A percentile compares a stretch with the other conserved stretches of the same genome.
Evolutionary conservation across 345 rosid genomes (phyloP).

Genomic region (Lepidium didymum): DNA sequence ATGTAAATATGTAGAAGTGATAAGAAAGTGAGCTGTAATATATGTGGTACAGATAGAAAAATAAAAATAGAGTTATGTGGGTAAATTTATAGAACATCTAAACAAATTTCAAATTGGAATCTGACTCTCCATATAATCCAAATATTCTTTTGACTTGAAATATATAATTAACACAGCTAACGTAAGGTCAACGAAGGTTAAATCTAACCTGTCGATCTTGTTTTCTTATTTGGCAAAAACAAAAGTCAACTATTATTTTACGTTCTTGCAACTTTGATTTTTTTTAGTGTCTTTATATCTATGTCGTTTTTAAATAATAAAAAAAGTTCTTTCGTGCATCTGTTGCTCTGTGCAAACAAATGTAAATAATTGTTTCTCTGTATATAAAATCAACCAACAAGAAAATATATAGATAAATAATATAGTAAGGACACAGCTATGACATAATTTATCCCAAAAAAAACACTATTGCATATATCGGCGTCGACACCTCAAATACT

Average conservation of each 20-base stretch:
- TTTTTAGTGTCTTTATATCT: not conserved
- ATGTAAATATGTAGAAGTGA: too few relatives aligned
- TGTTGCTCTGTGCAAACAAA: not conserved
- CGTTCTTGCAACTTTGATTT: not conserved
- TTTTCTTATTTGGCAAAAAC: conserved; percentile 19
- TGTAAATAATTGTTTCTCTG: not conserved
- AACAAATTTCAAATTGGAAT: not conserved
- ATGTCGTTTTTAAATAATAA: not conserved
- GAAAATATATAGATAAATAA: not conserved
- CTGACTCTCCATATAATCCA: not conserved
- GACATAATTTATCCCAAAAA: too few relatives aligned
- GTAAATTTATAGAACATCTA: not conserved
- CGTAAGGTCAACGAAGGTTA: conserved; percentile 22
- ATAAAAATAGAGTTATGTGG: not conserved
- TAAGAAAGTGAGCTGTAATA: too few relatives aligned
- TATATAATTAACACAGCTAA: not conserved
- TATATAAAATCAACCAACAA: not conserved
- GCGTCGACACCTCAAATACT: not conserved
- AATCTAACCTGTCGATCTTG: conserved; percentile 22
- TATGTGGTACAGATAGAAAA: not conserved
- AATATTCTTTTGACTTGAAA: not conserved
- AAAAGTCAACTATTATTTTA: conserved; percentile 28
- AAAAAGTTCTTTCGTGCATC: not conserved
- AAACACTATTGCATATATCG: not conserved
- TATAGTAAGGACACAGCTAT: too few relatives aligned